A percentile compares a stretch with the other conserved stretches of the same genome.
phyloP scores from a whole-genome alignment of 2,329 filamentous ascomycete species.

The Phialocephala sp. region DNA sequence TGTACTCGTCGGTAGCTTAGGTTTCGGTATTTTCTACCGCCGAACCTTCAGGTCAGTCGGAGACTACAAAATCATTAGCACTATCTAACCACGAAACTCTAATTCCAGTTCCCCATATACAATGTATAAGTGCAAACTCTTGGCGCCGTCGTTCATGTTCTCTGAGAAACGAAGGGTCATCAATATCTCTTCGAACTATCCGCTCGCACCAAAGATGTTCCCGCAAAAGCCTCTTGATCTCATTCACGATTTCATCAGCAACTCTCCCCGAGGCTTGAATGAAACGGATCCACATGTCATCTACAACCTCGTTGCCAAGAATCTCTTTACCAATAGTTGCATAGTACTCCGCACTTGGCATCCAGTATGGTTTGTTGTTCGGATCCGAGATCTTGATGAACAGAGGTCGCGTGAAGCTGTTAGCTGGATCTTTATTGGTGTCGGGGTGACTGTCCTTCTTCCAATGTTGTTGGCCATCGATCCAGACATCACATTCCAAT shows the following conservation, averaged over 20 bases:
- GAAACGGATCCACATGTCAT: neutral
- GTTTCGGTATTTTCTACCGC: too few species aligned
- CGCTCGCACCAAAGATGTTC: neutral
- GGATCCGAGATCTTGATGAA: neutral
- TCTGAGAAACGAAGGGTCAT: neutral
- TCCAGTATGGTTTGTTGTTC: neutral
- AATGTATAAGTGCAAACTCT: too few species aligned
- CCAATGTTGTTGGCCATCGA: neutral
- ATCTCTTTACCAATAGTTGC: neutral
- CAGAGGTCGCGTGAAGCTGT: neutral
- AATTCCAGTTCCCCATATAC: too few species aligned
- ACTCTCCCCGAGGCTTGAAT: neutral
- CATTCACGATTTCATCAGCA: neutral
- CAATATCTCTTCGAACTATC: neutral
- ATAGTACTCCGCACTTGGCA: neutral
- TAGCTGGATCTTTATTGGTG: neutral
- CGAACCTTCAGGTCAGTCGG: too few species aligned
- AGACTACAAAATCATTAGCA: too few species aligned
- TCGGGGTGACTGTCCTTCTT: neutral
- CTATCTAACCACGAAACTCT: too few species aligned
- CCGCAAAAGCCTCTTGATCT: conserved; percentile 1
- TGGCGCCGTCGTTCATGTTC: neutral
- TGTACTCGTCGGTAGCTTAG: too few species aligned
- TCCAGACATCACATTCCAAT: neutral
- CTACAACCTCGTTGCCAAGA: neutral